These are phyloP conservation scores for Withania somnifera DNA, from an alignment of 305 asterid genomes.

Conservation along the genomic window DNA sequence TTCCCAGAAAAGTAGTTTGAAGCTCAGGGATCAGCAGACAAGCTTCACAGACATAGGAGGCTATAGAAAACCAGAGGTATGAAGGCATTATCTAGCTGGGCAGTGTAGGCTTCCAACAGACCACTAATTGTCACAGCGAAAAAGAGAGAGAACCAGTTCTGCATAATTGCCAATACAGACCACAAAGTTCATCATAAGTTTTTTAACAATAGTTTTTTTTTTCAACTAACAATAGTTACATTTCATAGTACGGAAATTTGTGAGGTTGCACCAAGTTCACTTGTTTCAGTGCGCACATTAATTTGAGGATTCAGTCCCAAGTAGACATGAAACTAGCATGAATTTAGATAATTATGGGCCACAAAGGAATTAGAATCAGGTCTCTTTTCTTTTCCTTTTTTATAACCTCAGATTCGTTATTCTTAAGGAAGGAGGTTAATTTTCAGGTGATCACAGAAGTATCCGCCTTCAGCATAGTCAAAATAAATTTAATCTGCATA, in stretches of 20 bases:
- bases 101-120: constrained; percentile 89
- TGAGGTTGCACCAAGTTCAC: not conserved
- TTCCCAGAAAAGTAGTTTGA: not conserved
- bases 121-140: constrained; percentile 74
- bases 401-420: not conserved
- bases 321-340: not conserved
- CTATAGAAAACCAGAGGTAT: constrained; percentile 94
- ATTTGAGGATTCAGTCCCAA: not conserved
- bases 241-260: not conserved
- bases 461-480: too few relatives aligned
- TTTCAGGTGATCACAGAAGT: too few relatives aligned
- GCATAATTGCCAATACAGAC: constrained; percentile 27
- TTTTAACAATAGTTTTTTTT: too few relatives aligned
- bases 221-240: not conserved
- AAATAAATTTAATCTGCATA: too few relatives aligned
- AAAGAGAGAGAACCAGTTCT: constrained; percentile 80
- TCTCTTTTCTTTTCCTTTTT: too few relatives aligned
- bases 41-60: constrained; percentile 58
- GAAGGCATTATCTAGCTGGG: constrained; percentile 96
- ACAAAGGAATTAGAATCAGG: not conserved
- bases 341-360: not conserved
- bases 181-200: not conserved
- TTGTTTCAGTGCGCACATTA: not conserved
- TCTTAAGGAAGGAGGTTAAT: not conserved
- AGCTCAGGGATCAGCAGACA: not conserved